A percentile compares a stretch with the other conserved stretches of the same genome.
These are phyloP conservation scores for Colletotrichum simmondsii DNA, from an alignment of 2,329 filamentous ascomycete genomes.

Conservation along the genomic window DNA sequence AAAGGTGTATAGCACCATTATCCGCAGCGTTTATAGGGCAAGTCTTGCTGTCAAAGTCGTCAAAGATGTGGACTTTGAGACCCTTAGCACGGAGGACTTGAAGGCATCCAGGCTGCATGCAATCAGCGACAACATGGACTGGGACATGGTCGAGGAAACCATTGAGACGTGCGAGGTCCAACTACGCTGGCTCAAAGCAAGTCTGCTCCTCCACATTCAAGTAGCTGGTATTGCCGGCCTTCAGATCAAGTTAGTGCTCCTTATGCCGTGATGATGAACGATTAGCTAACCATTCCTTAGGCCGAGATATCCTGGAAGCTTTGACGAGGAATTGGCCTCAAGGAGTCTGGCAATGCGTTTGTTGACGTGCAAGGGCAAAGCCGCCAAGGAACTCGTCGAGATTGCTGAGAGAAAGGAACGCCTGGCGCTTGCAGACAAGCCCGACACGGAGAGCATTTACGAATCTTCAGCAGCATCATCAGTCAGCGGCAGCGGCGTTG, in stretches of 20 bases:
- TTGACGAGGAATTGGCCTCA: constrained; percentile 27
- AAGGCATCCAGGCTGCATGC: constrained; percentile 16
- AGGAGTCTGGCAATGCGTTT: constrained; percentile 25
- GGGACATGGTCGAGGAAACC: background rate
- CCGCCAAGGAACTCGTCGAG: background rate
- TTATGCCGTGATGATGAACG: fast-evolving
- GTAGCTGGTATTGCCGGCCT: constrained; percentile 17
- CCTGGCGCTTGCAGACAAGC: background rate
- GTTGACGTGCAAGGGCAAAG: background rate
- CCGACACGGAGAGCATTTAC: constrained; percentile 12
- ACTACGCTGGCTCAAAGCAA: constrained; percentile 5
- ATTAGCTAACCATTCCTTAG: background rate
- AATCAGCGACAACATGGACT: constrained; percentile 7
- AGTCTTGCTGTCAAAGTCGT: constrained; percentile 20
- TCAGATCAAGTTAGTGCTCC: constrained; percentile 8
- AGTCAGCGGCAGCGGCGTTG: background rate
- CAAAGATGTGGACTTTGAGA: background rate
- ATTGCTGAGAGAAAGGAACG: constrained; percentile 5
- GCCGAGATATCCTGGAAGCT: constrained; percentile 17
- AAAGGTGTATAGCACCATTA: constrained; percentile 14
- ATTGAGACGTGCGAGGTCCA: background rate
- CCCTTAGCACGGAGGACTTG: constrained; percentile 15
- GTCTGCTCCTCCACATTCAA: constrained; percentile 16
- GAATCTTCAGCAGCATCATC: background rate
- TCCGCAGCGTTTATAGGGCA: constrained; percentile 19